A percentile compares a stretch with the other conserved stretches of the same genome.
Conservation (phyloP, 2,329 filamentous ascomycete genomes). For the Ophioceras dolichostomum region DNA sequence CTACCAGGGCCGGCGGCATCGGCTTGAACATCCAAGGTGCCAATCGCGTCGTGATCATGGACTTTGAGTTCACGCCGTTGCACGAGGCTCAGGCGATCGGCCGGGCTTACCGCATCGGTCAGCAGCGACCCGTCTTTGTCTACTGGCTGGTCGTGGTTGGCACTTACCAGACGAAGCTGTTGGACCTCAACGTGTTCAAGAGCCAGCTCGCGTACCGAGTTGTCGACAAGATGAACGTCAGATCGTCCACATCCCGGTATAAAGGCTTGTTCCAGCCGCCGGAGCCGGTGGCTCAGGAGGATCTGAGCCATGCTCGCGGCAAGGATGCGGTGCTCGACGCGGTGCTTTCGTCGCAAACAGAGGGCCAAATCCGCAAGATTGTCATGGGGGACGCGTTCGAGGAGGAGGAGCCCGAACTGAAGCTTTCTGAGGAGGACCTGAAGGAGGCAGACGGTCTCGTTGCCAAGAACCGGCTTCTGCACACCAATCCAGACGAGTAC, state of each 20-base stretch:
- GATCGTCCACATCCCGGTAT: constrained; percentile 49
- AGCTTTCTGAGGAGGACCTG: constrained; percentile 48
- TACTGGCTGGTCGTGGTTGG: constrained; percentile 72
- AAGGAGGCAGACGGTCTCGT: constrained; percentile 35
- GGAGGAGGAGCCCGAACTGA: constrained; percentile 49
- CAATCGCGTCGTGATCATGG: constrained; percentile 77
- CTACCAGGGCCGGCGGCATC: constrained; percentile 68
- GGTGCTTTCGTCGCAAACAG: constrained; percentile 24
- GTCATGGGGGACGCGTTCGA: constrained; percentile 62
- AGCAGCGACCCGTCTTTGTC: constrained; percentile 68
- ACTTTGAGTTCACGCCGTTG: constrained; percentile 70
- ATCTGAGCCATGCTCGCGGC: constrained; percentile 28
- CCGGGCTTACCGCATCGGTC: constrained; percentile 74
- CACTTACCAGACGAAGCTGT: constrained; percentile 64
- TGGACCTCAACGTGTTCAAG: constrained; percentile 72
- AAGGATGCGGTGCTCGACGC: constrained; percentile 56
- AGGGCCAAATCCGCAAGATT: constrained; percentile 38
- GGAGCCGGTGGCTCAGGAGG: constrained; percentile 33
- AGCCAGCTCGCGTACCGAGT: constrained; percentile 66
- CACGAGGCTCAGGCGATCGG: constrained; percentile 81
- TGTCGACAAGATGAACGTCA: constrained; percentile 69
- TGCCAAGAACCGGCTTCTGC: constrained; percentile 10
- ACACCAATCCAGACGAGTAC: constrained; percentile 1
- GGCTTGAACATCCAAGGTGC: constrained; percentile 77
- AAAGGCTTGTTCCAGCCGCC: constrained; percentile 48